Base-by-base conservation (phyloP, 1,139 yeast genomes). In the Blastobotrys petasosporus region DNA sequence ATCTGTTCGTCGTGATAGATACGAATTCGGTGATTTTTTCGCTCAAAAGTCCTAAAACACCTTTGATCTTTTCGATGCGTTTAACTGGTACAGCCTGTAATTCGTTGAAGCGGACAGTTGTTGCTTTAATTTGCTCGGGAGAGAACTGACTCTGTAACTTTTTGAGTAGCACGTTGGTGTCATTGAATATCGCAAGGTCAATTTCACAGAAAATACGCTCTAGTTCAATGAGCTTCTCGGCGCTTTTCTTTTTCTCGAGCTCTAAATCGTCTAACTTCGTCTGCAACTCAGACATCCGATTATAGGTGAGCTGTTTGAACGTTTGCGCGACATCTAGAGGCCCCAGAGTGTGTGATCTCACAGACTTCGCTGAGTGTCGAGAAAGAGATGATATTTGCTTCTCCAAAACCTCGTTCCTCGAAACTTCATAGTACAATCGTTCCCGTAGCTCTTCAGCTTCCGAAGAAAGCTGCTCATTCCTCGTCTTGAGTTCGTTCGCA, bases 261-360 rank as follows among this genome's bases (percentile, higher is more conserved):
- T 39, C 41, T 16, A 48, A 32, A 5, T 42, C 36, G 23, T 44
- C 46, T n/a, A 45, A 33, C 10, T 39, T 41, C n/a, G 37, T 35
- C 20, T 47, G 46, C 33, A 47, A 43, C 23, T 47, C 50, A 16
- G 13, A 37, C 13, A 46, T 20, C 2, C 49, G 41, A n/a, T 46
- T 41, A 16, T 46, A 43, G 1, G 43, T 42, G 20, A 42, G 43
- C 30, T 36, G 42, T 35, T 46, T 46, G 36, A 46, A 46, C n/a
- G 46, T 42, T 20, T 46, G 49, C 4, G 49, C 42, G 10, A 46
- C 44, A 15, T 42, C 44, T 25, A 40, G 15, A 9, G 39, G 43
- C n/a, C 42, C 46, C n/a, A 44, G 35, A 10, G 25, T 36, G 11
- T 38, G 31, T 2, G 15, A 13, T 15, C 41, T 38, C 5, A 13